These are phyloP conservation scores for Auriscalpium orientale DNA, from an alignment of 768 basidiomycete genomes.

Conservation along the genomic window DNA sequence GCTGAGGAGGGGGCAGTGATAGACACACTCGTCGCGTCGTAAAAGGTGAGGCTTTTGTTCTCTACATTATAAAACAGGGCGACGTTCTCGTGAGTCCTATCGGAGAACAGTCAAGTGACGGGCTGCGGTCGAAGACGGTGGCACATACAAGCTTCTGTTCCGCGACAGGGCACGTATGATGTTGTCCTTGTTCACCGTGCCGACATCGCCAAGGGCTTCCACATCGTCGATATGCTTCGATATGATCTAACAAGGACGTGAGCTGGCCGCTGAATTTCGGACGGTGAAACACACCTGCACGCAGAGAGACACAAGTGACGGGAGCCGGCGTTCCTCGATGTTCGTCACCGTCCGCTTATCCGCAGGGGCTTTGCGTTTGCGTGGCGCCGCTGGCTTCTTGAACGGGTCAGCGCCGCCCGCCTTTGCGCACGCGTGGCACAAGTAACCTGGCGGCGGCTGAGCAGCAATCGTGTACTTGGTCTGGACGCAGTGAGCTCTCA, in stretches of 20 bases:
- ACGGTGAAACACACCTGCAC: conserved; percentile 50
- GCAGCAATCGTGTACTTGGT: conserved; percentile 82
- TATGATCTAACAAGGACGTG: conserved; percentile 50
- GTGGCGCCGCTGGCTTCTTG: conserved; percentile 61
- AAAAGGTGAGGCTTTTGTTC: conserved; percentile 63
- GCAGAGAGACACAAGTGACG: conserved; percentile 70
- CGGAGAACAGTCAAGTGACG: background rate
- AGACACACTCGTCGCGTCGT: conserved; percentile 84
- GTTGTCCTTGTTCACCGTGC: conserved; percentile 73
- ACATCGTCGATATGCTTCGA: conserved; percentile 84
- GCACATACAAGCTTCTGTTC: conserved; percentile 70
- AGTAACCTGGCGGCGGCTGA: conserved; percentile 60
- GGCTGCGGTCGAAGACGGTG: background rate
- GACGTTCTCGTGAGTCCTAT: conserved; percentile 71
- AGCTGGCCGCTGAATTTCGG: background rate
- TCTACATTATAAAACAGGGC: conserved; percentile 75
- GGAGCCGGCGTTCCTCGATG: conserved; percentile 65
- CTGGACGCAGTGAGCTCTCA: conserved; percentile 30
- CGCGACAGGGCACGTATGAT: conserved; percentile 79
- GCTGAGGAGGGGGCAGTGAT: background rate
- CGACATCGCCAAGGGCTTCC: conserved; percentile 84
- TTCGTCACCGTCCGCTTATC: conserved; percentile 63
- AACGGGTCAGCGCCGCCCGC: conserved; percentile 75
- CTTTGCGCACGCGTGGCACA: conserved; percentile 83
- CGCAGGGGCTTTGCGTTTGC: conserved; percentile 53